Evolutionary conservation across 352 stramenopile species (phyloP), one percentile per base, ranked within the genome.

Genomic region (Pythium pectinolyticum): DNA sequence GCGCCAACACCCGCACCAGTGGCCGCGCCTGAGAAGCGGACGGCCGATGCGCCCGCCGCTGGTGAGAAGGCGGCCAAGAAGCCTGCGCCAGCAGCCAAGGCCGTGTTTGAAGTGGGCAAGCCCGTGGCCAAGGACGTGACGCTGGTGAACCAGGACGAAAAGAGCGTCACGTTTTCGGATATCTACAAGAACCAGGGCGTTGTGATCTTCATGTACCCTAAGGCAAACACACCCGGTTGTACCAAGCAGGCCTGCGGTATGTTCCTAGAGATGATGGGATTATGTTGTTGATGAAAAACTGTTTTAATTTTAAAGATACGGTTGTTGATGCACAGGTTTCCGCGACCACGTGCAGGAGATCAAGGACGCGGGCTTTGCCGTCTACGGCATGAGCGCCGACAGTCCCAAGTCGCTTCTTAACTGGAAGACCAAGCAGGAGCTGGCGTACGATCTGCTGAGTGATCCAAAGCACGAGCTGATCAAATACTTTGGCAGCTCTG

Each of bases 161-260:
- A 78, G 45, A 61, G 80, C 10, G 74, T 96, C 35, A 61, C 40
- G 25, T 75, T 94, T 34, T 57, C 65, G n/a, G 79, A 91, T 59
- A 75, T 87, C 34, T 91, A 84, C 68, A 88, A 89, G 61, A 80
- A 89, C 25, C 70, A 82, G 14, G 86, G 86, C 43, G 84, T 92
- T 34, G 82, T 96, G 46, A 89, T 96, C 73, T 96, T 96, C 72
- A 94, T 96, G 85, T 96, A 92, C 57, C 87, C 87, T 9, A 74
- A 68, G n/a, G 87, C 87, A 30, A 94, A 94, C 66, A 96, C 87
- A 14, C 85, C 85, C 2, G 87, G 87, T 10, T 96, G 87, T 71
- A 96, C 85, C 59, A 96, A 93, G 64, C 87, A 96, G 61, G 87
- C 87, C 14, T 96, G 87, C 48, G 85, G 83, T 89, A 40, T 10